Evolutionary conservation across 2,329 filamentous ascomycete genomes (phyloP).

Genomic region (Didymella glomerata): DNA sequence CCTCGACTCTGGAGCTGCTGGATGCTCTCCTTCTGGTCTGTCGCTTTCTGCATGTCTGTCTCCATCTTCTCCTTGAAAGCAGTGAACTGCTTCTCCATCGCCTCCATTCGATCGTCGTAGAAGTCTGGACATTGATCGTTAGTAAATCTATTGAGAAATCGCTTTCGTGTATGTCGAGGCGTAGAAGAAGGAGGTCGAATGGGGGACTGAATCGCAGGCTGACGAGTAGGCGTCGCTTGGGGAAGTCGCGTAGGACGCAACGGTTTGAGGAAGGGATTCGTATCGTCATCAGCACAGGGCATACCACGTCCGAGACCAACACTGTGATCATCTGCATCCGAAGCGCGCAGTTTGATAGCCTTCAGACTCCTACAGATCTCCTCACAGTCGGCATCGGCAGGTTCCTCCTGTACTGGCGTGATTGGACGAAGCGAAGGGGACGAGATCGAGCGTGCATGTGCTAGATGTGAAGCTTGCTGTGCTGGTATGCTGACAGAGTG

Average conservation of each 20-base stretch:
- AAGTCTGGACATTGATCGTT: slow-evolving; percentile 74
- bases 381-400: slow-evolving; percentile 43
- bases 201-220: slow-evolving; percentile 24
- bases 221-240: slow-evolving; percentile 33
- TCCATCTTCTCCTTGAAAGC: slow-evolving; percentile 77
- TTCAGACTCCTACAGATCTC: slow-evolving; percentile 36
- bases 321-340: slow-evolving; percentile 28
- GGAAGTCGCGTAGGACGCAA: slow-evolving; percentile 34
- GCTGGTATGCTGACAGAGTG: slow-evolving; percentile 29
- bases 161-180: slow-evolving; percentile 51
- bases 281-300: slow-evolving; percentile 38
- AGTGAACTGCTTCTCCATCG: slow-evolving; percentile 77
- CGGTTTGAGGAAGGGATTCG: slow-evolving; percentile 36
- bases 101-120: slow-evolving; percentile 79
- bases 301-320: slow-evolving; percentile 40
- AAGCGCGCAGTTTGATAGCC: slow-evolving; percentile 38
- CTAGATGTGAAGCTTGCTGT: slow-evolving; percentile 25
- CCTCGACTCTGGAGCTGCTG: slow-evolving; percentile 77
- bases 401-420: slow-evolving; percentile 39
- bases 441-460: slow-evolving; percentile 34
- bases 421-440: slow-evolving; percentile 36
- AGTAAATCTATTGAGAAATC: slow-evolving; percentile 77
- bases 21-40: slow-evolving; percentile 75
- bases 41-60: slow-evolving; percentile 71
- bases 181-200: slow-evolving; percentile 30